Evolutionary conservation across 176 grass and related monocot genomes (phyloP), one percentile per base, ranked within the genome.

Genomic region (Lolium perenne): DNA sequence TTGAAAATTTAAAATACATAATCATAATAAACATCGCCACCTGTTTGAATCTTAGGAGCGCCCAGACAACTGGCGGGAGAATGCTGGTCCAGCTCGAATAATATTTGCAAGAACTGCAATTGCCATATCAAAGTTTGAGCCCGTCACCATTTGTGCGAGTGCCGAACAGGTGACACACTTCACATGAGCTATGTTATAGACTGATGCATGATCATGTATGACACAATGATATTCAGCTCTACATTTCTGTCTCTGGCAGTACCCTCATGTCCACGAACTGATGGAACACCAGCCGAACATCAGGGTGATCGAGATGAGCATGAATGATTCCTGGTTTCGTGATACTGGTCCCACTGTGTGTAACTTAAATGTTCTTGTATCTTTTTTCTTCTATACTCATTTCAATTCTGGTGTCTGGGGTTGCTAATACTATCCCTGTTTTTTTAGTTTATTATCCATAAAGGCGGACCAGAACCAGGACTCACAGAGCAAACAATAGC

Each of bases 311-410:
- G 96, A 98, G 86, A 98, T 98, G 93, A 95, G 90, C 88, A 94
- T 94, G 91, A 95, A 98, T 13, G 96, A 98, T 89, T 89, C 90
- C 47, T 98, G 96, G 96, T 95, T 98, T 38, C 96, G 96, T 55
- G 96, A 98, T 80, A 98, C 87, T 81, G 96, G 93, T 60, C 96
- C 96, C 45, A 98, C 93, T 10, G 96, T 98, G 78, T 16, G 87
- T 20, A 32, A 59, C 54, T 83, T 67, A 7, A 22, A n/a, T 48
- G 2, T 25, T 48, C 11, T 38, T 20, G 25, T 61, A 16, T 86
- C 16, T 41, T 73, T 20, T 78, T 65, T 80, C 23, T 20, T 80
- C 49, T 16, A 49, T 87, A 66, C 35, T 70, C n/a, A 65, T 78
- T 61, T 56, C 72, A 17, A 20, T 4, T 45, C 11, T 17, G 4